Evolutionary conservation across 345 rosid genomes (phyloP), one percentile per base, ranked within the genome.

Genomic region (Aquilaria sinensis): DNA sequence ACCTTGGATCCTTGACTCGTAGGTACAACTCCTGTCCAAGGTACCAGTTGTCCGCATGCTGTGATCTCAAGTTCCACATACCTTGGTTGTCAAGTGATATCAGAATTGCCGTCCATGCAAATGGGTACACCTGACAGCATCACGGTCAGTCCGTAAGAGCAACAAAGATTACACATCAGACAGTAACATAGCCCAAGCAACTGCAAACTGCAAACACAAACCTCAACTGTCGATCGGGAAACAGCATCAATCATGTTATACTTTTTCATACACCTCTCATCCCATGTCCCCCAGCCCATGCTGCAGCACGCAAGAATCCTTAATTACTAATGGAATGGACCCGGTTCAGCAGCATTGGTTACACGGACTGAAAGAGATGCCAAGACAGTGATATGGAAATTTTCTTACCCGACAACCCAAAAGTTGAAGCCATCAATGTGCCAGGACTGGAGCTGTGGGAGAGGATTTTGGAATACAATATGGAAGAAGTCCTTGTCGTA

Each of bases 391-490:
- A 3, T 37, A 37, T 9, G 5, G 8, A 5, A 1, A 37, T 37
- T 2, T 41, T 7, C 70, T 75, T 57, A 77, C 77, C 82, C 80
- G 5, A 79, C 77, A 32, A 75, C 80, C 29, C 75, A 79, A 65
- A 82, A 75, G 67, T 77, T 77, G 60, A 73, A 77, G 60, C 87
- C 87, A 54, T 79, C 87, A 33, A 82, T 62, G 59, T 79, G 84
- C 78, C 80, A 75, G 7, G 82, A 54, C 54, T 77, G 84, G 60
- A 80, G 29, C 58, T 67, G 31, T 11, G 64, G 61, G 43, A 56
- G 69, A 23, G 75, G 79, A 67, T 82, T 82, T 57, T 71, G 59
- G 34, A 79, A 73, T 9, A 79, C 74, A 34, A 82, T 31, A 56
- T 79, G 80, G 67, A 63, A 59, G 31, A 75, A 79, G n/a, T 71